phyloP scores from a whole-genome alignment of 176 grass and related monocot species.

The Avena atlantica region DNA sequence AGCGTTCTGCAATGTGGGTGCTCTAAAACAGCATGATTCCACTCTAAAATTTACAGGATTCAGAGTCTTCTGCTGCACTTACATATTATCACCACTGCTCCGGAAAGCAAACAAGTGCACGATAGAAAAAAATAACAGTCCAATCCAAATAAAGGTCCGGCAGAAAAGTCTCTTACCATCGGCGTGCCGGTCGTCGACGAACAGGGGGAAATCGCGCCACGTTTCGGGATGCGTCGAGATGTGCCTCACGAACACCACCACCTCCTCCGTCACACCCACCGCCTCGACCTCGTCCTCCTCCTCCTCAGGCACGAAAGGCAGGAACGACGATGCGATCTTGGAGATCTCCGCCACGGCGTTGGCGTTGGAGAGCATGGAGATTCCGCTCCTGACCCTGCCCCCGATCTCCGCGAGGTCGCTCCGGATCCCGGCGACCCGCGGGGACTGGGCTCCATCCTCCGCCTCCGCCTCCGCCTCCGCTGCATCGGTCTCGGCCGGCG shows the following conservation, averaged over 20 bases:
- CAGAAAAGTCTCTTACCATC: conserved; percentile 50
- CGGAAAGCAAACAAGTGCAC: conserved; percentile 2
- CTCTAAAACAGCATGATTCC: neutral
- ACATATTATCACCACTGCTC: neutral
- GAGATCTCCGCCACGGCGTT: conserved; percentile 71
- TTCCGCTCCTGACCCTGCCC: conserved; percentile 67
- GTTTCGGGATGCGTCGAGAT: conserved; percentile 63
- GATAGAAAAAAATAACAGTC: neutral
- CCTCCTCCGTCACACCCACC: conserved; percentile 65
- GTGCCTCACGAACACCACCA: conserved; percentile 68
- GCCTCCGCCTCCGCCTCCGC: neutral
- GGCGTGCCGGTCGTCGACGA: conserved; percentile 35
- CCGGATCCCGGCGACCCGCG: conserved; percentile 66
- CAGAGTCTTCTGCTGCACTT: conserved; percentile 1
- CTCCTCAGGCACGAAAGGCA: conserved; percentile 62
- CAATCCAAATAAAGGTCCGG: neutral
- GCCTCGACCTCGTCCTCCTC: conserved; percentile 36
- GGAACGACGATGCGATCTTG: conserved; percentile 71
- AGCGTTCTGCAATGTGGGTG: too few species aligned
- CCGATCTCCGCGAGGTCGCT: conserved; percentile 80
- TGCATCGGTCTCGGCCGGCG: neutral
- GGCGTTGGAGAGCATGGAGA: conserved; percentile 69
- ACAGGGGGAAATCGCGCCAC: conserved; percentile 76
- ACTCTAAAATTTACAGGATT: neutral
- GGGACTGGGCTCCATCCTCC: conserved; percentile 43